These are phyloP conservation scores for Rutstroemia sp. DNA, from an alignment of 2,329 filamentous ascomycete genomes.

Conservation along the genomic window DNA sequence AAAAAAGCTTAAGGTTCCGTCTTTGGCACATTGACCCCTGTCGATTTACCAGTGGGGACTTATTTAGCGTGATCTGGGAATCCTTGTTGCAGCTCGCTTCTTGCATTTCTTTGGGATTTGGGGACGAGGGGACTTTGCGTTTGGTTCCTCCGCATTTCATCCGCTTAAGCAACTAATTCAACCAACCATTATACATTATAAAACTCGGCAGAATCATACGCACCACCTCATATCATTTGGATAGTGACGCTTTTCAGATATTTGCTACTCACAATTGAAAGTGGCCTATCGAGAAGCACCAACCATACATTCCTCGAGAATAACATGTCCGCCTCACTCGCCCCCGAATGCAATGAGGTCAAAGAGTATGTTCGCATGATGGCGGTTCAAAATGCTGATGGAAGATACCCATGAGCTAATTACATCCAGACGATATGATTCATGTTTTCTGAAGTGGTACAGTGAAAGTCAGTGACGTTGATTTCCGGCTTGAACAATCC, in stretches of 20 bases:
- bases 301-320: background rate
- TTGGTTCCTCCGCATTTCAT: constrained; percentile 4
- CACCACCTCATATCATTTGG: background rate
- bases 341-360: constrained; percentile 88
- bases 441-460: constrained; percentile 98
- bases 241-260: too few species aligned
- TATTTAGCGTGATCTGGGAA: background rate
- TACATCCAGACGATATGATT: constrained; percentile 73
- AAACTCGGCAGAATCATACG: too few species aligned
- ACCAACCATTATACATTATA: too few species aligned
- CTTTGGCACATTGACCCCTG: background rate
- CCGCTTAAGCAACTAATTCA: background rate
- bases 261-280: background rate
- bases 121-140: too few species aligned
- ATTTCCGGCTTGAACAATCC: constrained; percentile 12
- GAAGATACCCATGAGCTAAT: background rate
- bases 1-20: constrained; percentile 9
- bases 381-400: constrained; percentile 8
- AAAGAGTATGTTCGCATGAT: constrained; percentile 65
- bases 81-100: background rate
- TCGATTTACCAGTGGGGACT: background rate
- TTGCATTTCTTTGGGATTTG: too few species aligned
- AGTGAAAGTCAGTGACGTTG: constrained; percentile 71
- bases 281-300: background rate
- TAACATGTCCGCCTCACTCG: constrained; percentile 85